Percentiles rank a stretch among this genome's conserved stretches.
phyloP scores from a whole-genome alignment of 345 rosid genomes.

The Dipteronia sinensis region DNA sequence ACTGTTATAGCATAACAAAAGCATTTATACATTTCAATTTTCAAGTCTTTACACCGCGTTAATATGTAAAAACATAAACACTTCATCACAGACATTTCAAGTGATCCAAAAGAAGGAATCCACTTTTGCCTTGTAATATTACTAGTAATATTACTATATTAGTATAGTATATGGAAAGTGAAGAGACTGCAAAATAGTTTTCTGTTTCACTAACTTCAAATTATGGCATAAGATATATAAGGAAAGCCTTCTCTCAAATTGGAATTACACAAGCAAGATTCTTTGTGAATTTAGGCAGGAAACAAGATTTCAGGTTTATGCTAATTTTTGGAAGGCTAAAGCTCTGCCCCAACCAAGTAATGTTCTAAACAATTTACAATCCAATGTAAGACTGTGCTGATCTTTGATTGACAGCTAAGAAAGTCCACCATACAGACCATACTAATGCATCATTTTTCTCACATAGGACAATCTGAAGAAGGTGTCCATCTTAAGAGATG shows the following conservation, averaged over 20 bases:
- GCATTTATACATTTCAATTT: background rate
- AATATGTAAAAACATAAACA: background rate
- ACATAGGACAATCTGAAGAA: no score
- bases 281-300: background rate
- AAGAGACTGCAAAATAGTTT: background rate
- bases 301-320: background rate
- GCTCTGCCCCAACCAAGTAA: constrained; percentile 1
- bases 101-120: background rate
- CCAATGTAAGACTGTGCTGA: background rate
- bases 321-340: background rate
- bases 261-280: background rate
- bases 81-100: background rate
- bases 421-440: background rate
- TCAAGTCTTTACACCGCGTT: background rate
- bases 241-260: background rate
- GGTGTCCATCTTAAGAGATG: no score
- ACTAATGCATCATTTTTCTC: background rate
- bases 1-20: background rate
- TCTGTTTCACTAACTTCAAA: background rate
- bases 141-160: background rate
- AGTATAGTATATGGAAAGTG: background rate
- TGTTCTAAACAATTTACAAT: background rate
- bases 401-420: background rate
- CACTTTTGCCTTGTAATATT: background rate
- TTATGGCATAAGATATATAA: background rate